phyloP scores from a whole-genome alignment of 805 yeast species.

The Wickerhamomyces hampshirensis region DNA sequence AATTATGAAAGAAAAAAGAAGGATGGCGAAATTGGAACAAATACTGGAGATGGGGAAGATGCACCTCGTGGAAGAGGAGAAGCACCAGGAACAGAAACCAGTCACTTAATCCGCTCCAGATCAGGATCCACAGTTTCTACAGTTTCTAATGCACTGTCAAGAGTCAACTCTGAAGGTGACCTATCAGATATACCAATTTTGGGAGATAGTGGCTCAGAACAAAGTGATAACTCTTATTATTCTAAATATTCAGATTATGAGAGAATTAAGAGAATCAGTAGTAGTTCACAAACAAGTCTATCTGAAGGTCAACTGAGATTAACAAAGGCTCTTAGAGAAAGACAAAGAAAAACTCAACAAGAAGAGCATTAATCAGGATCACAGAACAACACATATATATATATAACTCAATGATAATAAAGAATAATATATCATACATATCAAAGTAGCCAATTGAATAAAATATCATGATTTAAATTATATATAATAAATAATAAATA shows the following conservation, averaged over 20 bases:
- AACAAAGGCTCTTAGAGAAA: constrained; percentile 3
- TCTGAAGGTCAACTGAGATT: constrained; percentile 19
- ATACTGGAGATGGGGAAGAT: constrained; percentile 29
- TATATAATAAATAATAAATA: too few relatives aligned
- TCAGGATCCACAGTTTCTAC: constrained; percentile 29
- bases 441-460: too few relatives aligned
- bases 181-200: constrained; percentile 63
- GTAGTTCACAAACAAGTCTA: not conserved
- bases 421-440: too few relatives aligned
- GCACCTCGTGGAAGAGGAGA: constrained; percentile 25
- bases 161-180: constrained; percentile 57
- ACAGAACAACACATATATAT: too few relatives aligned
- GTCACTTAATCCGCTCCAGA: constrained; percentile 9
- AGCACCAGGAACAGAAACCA: constrained; percentile 7
- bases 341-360: constrained; percentile 1
- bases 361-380: not conserved
- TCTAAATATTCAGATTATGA: constrained; percentile 3
- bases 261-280: constrained; percentile 3
- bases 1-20: constrained; percentile 6
- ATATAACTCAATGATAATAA: too few relatives aligned
- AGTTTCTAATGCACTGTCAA: constrained; percentile 53
- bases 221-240: not conserved
- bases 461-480: not conserved
- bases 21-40: constrained; percentile 3
- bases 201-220: constrained; percentile 21